Evolutionary conservation across 495 filamentous ascomycete genomes (phyloP).

Genomic region (Schizothecium vesticola): DNA sequence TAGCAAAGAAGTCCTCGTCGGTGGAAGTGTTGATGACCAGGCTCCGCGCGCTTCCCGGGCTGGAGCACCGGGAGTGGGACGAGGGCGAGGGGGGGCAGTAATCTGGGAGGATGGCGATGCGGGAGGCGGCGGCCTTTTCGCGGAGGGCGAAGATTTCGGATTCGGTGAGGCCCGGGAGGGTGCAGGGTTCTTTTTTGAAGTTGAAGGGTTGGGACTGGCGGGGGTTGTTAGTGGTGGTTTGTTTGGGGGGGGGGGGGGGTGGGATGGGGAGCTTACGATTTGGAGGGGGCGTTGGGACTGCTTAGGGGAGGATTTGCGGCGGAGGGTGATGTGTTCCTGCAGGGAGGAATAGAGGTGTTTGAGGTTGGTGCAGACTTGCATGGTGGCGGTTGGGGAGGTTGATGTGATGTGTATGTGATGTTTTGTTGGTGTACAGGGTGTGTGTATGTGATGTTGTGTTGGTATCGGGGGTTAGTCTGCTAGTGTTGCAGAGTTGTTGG

Average conservation of each 20-base stretch:
- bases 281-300: slow-evolving; percentile 14
- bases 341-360: slow-evolving; percentile 23
- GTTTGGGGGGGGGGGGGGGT: not conserved
- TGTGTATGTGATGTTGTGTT: not conserved
- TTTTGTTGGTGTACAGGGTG: not conserved
- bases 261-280: slow-evolving; percentile 21
- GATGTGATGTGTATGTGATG: not conserved
- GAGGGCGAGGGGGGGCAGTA: not conserved
- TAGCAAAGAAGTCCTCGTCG: not conserved
- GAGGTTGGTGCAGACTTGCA: slow-evolving; percentile 21
- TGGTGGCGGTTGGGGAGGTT: not conserved
- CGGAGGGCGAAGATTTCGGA: slow-evolving; percentile 39
- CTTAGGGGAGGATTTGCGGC: slow-evolving; percentile 13
- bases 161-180: slow-evolving; percentile 37
- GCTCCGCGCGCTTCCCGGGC: not conserved
- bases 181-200: slow-evolving; percentile 37
- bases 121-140: slow-evolving; percentile 38
- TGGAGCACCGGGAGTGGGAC: not conserved
- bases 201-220: slow-evolving; percentile 43
- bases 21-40: not conserved
- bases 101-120: slow-evolving; percentile 26
- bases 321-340: slow-evolving; percentile 18
- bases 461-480: not conserved
- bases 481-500: not conserved
- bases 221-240: slow-evolving; percentile 14